Conservation (phyloP, 306 rosid species). For the Cicer arietinum region DNA sequence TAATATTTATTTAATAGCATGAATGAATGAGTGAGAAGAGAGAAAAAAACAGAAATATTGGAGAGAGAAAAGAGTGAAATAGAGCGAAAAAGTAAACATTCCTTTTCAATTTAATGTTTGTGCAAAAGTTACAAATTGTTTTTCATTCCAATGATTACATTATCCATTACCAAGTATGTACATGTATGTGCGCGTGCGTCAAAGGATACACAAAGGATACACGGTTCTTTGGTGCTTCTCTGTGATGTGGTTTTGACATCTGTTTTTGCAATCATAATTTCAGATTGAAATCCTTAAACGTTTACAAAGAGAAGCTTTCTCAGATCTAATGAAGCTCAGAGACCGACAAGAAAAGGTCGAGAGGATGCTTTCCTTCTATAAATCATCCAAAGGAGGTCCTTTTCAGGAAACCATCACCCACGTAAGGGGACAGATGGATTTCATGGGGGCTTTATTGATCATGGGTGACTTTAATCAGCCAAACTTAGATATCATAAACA, state of each 20-base stretch:
- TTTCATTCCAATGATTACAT: neutral
- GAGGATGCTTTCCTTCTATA: conserved; percentile 68
- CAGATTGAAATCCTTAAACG: conserved; percentile 89
- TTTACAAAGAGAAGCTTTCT: conserved; percentile 85
- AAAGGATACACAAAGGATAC: neutral
- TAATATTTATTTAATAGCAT: neutral
- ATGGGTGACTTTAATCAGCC: conserved; percentile 55
- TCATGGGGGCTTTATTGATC: conserved; percentile 65
- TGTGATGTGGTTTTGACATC: conserved; percentile 27
- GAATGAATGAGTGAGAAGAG: neutral
- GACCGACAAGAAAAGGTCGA: conserved; percentile 94
- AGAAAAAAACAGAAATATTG: neutral
- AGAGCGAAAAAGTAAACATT: neutral
- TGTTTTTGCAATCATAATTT: conserved; percentile 36
- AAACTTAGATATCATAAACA: conserved; percentile 46
- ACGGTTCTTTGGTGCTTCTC: neutral
- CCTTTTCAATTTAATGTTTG: neutral
- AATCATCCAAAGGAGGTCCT: conserved; percentile 70
- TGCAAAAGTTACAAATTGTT: neutral
- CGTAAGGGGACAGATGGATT: conserved; percentile 75
- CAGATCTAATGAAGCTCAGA: conserved; percentile 85
- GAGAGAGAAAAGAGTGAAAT: neutral
- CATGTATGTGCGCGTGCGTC: neutral
- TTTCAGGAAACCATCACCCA: conserved; percentile 66
- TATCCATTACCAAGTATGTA: neutral